A percentile compares a stretch with the other conserved stretches of the same genome.
These are phyloP conservation scores for Mycena latifolia DNA, from an alignment of 768 basidiomycete species.

Conservation along the genomic window DNA sequence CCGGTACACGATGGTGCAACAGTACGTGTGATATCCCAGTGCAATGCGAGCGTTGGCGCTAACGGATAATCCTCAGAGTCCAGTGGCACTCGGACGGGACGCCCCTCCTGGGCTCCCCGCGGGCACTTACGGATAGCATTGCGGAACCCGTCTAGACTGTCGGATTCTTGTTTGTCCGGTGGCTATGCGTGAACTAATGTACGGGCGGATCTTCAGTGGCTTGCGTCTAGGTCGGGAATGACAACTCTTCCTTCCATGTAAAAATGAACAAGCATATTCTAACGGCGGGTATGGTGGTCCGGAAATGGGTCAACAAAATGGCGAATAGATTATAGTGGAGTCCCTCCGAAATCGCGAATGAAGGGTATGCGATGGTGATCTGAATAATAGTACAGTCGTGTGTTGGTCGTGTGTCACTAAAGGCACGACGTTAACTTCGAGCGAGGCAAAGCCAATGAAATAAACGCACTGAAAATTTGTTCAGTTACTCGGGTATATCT, in stretches of 20 bases:
- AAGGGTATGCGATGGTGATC: too few species aligned
- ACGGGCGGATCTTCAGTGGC: slow-evolving; percentile 3
- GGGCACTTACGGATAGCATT: slow-evolving; percentile 32
- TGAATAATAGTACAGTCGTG: not conserved
- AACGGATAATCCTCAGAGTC: slow-evolving; percentile 26
- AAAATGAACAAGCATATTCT: not conserved
- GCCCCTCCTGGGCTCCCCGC: slow-evolving; percentile 37
- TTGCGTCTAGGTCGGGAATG: not conserved
- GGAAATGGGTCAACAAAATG: not conserved
- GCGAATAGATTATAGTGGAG: not conserved
- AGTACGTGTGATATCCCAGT: slow-evolving; percentile 2
- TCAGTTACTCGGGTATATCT: not conserved
- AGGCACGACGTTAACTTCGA: not conserved
- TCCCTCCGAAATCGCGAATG: not conserved
- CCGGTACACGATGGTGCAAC: slow-evolving; percentile 27
- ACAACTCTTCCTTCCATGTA: not conserved
- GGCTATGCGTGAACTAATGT: not conserved
- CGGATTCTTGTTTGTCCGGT: not conserved
- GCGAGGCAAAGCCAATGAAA: not conserved
- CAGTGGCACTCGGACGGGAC: slow-evolving; percentile 41
- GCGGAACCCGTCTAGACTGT: slow-evolving; percentile 32
- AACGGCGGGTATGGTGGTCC: not conserved
- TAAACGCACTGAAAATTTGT: slow-evolving; percentile 4
- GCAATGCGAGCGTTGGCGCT: not conserved
- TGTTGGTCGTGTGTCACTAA: slow-evolving; percentile 16